Percentiles rank a stretch among this genome's conserved stretches.
Conservation (phyloP, 2,329 filamentous ascomycete genomes). For the Aquanectria penicillioides region DNA sequence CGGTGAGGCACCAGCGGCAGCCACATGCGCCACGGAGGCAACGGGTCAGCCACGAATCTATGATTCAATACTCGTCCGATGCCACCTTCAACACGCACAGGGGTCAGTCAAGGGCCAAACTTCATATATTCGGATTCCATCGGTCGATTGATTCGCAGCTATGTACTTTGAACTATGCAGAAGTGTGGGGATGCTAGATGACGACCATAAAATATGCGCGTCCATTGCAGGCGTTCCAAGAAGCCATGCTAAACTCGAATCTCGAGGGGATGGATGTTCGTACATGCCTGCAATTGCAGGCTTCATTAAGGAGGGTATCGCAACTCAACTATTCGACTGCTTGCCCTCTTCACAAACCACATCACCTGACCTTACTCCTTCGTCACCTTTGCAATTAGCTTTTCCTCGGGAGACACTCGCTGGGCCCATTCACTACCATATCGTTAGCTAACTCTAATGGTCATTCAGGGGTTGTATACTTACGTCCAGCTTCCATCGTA, state of each 20-base stretch:
- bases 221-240: conserved; percentile 24
- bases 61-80: conserved; percentile 5
- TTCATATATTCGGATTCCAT: conserved; percentile 25
- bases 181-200: conserved; percentile 35
- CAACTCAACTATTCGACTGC: conserved; percentile 35
- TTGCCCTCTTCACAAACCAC: conserved; percentile 26
- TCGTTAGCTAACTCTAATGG: conserved; percentile 40
- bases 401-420: conserved; percentile 68
- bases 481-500: conserved; percentile 99
- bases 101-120: background rate
- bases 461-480: conserved; percentile 54
- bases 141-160: conserved; percentile 35
- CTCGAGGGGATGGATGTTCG: conserved; percentile 40
- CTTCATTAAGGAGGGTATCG: conserved; percentile 46
- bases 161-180: conserved; percentile 34
- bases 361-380: conserved; percentile 34
- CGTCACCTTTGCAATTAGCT: conserved; percentile 67
- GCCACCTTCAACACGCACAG: too few species aligned
- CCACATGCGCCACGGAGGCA: background rate
- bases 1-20: conserved; percentile 6
- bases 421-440: conserved; percentile 72
- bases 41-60: conserved; percentile 9
- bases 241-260: conserved; percentile 35
- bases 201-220: conserved; percentile 30
- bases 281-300: conserved; percentile 41